Conservation (phyloP, 1,139 yeast genomes). For the Lodderomyces jiufengensis region DNA sequence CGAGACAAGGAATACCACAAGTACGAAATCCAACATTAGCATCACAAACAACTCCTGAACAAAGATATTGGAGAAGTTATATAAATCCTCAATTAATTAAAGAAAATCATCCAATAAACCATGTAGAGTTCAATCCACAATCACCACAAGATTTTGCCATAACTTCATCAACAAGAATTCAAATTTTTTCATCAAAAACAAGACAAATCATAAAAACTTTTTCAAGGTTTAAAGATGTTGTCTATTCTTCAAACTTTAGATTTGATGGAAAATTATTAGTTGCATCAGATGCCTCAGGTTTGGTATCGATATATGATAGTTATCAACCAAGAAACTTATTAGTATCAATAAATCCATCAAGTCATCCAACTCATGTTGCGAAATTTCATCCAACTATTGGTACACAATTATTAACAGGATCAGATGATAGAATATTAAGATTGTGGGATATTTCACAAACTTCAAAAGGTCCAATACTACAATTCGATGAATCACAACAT, state of each 20-base stretch:
- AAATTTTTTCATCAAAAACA: constrained; percentile 87
- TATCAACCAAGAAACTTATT: constrained; percentile 73
- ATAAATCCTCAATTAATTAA: constrained; percentile 83
- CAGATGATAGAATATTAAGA: constrained; percentile 85
- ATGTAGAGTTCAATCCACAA: constrained; percentile 81
- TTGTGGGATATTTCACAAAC: constrained; percentile 87
- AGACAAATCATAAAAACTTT: constrained; percentile 87
- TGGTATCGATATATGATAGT: constrained; percentile 81
- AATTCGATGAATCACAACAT: constrained; percentile 64
- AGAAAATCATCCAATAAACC: constrained; percentile 89
- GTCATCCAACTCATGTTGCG: constrained; percentile 92
- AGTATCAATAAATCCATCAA: constrained; percentile 75
- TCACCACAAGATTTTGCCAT: constrained; percentile 93
- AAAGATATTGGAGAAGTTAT: constrained; percentile 88
- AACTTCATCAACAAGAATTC: constrained; percentile 87
- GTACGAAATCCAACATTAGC: constrained; percentile 74
- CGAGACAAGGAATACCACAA: constrained; percentile 63
- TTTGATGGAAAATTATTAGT: constrained; percentile 78
- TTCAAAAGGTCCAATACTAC: constrained; percentile 55
- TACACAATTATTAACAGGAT: constrained; percentile 77
- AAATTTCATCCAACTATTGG: constrained; percentile 77
- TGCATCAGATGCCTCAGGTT: constrained; percentile 87
- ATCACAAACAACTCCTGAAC: constrained; percentile 84
- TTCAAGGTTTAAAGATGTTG: constrained; percentile 88
- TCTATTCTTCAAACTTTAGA: constrained; percentile 79